Base-by-base conservation (phyloP, 164 flowering plant genomes). In the Chimonanthus salicifolius region DNA sequence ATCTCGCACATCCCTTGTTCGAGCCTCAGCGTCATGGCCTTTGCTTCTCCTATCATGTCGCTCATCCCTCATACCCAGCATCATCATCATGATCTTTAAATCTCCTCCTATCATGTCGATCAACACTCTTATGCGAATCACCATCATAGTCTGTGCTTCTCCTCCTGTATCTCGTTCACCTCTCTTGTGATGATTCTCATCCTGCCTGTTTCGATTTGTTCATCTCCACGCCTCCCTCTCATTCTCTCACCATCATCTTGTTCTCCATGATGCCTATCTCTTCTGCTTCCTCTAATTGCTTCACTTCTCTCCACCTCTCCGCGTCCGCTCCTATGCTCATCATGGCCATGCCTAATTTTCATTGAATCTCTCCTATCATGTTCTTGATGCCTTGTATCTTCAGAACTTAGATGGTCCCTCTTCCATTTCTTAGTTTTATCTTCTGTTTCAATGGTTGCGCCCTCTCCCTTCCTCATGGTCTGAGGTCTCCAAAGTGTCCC, bases 401-500 rank as follows among this genome's bases (percentile, higher is more conserved):
- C 84, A 10, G 74, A 67, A 77, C 78, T 66, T 18, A 5, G 72
- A 58, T 71, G 51, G 9, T 58, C 71, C 33, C 43, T 62, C 47
- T 73, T 79, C 43, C 66, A 76, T 48, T 71, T 83, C 60, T 80
- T 83, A 2, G 5, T 71, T 16, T 51, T 70, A 44, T 78, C 79
- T 69, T 82, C 81, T 43, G 72, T 58, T 74, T 82, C 79, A 51
- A n/a, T 65, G 78, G 45, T 74, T 82, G 47, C 73, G 73, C 49
- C 67, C 78, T 69, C 75, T 79, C 78, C 79, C 86, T 15, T 62
- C 60, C 68, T 65, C 70, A 13, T 47, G 20, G 51, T 70, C 80
- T 16, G 87, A 82, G 75, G 86, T 83, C 71, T 69, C 80, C 0
- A 72, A 72, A 72, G 78, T 58, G 62, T 89, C 91, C 67, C 75